A percentile compares a stretch with the other conserved stretches of the same genome.
phyloP scores from a whole-genome alignment of 441 rosid genomes.

The Corymbia calophylla region DNA sequence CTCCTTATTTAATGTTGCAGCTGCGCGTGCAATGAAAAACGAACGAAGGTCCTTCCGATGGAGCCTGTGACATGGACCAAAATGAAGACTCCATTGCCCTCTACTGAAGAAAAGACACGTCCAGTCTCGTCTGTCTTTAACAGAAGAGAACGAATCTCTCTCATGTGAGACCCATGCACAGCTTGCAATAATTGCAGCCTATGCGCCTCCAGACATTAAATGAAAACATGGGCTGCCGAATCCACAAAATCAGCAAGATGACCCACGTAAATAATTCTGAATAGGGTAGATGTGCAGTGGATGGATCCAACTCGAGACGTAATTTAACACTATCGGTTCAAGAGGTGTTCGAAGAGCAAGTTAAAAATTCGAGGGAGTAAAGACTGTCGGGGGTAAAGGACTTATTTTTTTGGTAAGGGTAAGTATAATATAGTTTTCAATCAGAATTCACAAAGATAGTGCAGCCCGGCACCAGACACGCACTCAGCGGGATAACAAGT shows the following conservation, averaged over 20 bases:
- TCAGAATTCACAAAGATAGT: too few relatives aligned
- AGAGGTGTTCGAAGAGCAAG: not conserved
- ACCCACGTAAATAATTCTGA: not conserved
- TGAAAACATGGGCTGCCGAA: too few relatives aligned
- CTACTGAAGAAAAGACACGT: not conserved
- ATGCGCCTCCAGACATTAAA: not conserved
- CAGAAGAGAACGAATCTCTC: not conserved
- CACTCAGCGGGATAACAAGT: too few relatives aligned
- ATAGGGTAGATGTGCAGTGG: accelerated
- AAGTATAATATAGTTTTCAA: too few relatives aligned
- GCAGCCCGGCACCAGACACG: too few relatives aligned
- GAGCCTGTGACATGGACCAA: not conserved
- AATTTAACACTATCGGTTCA: not conserved
- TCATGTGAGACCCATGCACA: not conserved
- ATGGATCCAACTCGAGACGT: not conserved
- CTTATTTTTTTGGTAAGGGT: too few relatives aligned
- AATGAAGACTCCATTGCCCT: not conserved
- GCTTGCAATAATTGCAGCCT: not conserved
- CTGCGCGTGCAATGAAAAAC: not conserved
- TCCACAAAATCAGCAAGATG: too few relatives aligned
- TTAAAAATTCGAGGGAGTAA: not conserved
- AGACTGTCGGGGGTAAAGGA: not conserved
- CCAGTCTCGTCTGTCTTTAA: not conserved
- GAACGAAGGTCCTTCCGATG: not conserved
- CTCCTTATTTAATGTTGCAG: not conserved